These are phyloP conservation scores for Pseudocercospora pini-densiflorae DNA, from an alignment of 2,329 filamentous ascomycete genomes.

Conservation along the genomic window DNA sequence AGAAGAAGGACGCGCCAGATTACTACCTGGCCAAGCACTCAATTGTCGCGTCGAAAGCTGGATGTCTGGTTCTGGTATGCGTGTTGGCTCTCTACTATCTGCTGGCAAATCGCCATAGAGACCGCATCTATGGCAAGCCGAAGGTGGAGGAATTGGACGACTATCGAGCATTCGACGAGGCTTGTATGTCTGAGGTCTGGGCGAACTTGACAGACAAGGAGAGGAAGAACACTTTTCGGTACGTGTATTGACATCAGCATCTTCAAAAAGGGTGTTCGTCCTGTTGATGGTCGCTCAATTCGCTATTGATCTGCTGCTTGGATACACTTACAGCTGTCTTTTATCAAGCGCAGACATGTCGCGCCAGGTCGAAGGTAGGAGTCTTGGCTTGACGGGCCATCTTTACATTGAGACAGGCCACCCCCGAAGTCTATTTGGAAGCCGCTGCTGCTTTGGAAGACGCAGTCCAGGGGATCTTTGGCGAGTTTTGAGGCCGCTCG, in stretches of 20 bases:
- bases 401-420: neutral
- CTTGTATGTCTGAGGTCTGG: conserved; percentile 15
- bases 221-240: conserved; percentile 30
- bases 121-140: conserved; percentile 22
- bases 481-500: neutral
- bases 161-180: neutral
- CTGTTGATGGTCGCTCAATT: neutral
- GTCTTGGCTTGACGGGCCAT: neutral
- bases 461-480: neutral
- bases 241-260: conserved; percentile 15
- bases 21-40: conserved; percentile 48
- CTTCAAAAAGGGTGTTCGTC: neutral
- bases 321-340: neutral
- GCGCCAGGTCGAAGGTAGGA: neutral
- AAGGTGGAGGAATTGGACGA: neutral
- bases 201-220: conserved; percentile 34
- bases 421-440: no score
- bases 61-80: conserved; percentile 45
- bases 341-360: neutral
- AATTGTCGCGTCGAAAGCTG: conserved; percentile 40
- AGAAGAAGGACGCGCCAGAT: conserved; percentile 38
- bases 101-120: conserved; percentile 46
- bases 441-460: neutral
- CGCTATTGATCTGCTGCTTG: neutral
- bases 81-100: conserved; percentile 56